Conservation (phyloP, 2,329 filamentous ascomycete genomes). For the Epicoccum sorghinum region DNA sequence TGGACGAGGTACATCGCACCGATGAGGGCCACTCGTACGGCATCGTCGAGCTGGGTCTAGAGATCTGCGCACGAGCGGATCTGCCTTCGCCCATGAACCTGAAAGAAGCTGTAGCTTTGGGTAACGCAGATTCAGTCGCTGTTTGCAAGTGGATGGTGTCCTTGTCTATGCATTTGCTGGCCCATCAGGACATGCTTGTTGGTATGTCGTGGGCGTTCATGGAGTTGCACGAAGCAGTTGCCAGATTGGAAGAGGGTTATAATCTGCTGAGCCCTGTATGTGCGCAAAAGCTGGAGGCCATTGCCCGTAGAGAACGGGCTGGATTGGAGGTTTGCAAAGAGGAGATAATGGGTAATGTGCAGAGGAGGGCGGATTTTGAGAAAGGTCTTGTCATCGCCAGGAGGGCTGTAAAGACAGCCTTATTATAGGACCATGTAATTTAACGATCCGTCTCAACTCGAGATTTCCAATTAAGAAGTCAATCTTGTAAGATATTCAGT, state of each 20-base stretch:
- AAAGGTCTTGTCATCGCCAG: conserved; percentile 2
- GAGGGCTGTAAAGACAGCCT: background rate
- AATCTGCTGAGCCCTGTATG: background rate
- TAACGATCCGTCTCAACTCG: no score
- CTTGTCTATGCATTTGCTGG: conserved; percentile 24
- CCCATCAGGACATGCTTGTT: conserved; percentile 34
- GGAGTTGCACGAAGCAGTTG: conserved; percentile 23
- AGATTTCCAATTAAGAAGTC: background rate
- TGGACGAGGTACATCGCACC: conserved; percentile 46
- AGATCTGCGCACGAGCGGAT: conserved; percentile 30
- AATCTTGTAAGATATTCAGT: background rate
- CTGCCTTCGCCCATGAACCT: conserved; percentile 26
- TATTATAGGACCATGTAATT: background rate
- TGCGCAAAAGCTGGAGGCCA: conserved; percentile 4
- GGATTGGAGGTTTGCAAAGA: conserved; percentile 18
- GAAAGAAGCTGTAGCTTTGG: conserved; percentile 30
- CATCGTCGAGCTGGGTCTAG: conserved; percentile 43
- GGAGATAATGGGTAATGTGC: conserved; percentile 3
- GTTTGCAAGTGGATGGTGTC: conserved; percentile 23
- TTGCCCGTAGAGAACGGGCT: conserved; percentile 18
- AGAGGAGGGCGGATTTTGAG: conserved; percentile 4
- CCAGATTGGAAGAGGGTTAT: background rate
- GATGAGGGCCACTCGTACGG: conserved; percentile 30
- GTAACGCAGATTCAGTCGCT: conserved; percentile 49
- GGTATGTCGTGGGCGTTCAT: conserved; percentile 45